Percentiles rank a stretch among this genome's conserved stretches.
Evolutionary conservation across 768 basidiomycete genomes (phyloP).

Genomic region (Lepiota subincarnata): DNA sequence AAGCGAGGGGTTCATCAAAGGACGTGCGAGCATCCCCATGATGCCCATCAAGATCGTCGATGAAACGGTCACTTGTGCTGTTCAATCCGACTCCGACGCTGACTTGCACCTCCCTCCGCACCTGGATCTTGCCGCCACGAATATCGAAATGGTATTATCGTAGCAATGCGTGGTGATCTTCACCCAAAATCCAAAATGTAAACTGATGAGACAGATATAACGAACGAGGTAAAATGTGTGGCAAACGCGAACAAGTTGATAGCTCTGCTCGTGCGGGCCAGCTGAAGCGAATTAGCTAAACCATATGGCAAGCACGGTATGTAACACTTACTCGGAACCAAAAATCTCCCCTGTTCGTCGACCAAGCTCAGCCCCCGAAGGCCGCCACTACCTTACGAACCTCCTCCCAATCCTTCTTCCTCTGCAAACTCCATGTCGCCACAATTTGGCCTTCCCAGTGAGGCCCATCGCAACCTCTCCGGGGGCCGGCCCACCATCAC

Average conservation of each 20-base stretch:
- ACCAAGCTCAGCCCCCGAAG: background rate
- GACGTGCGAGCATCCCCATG: slow-evolving; percentile 38
- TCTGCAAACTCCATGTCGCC: slow-evolving; percentile 63
- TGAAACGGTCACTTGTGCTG: slow-evolving; percentile 38
- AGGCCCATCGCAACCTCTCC: slow-evolving; percentile 30
- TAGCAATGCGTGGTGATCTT: slow-evolving; percentile 78
- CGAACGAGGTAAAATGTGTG: slow-evolving; percentile 60
- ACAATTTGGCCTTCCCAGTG: slow-evolving; percentile 34
- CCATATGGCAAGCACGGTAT: slow-evolving; percentile 5
- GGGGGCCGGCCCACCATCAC: background rate
- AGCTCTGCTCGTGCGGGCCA: slow-evolving; percentile 81
- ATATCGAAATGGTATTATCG: slow-evolving; percentile 60
- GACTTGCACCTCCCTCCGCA: slow-evolving; percentile 57
- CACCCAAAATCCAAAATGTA: slow-evolving; percentile 68
- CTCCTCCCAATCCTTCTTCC: slow-evolving; percentile 49
- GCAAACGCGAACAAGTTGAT: slow-evolving; percentile 61
- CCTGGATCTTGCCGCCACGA: slow-evolving; percentile 56
- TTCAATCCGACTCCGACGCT: slow-evolving; percentile 21
- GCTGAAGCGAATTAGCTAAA: slow-evolving; percentile 30
- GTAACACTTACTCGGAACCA: slow-evolving; percentile 32
- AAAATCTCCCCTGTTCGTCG: background rate
- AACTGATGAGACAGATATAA: slow-evolving; percentile 87
- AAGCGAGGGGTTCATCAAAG: slow-evolving; percentile 77
- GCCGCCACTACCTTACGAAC: slow-evolving; percentile 36
- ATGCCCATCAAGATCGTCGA: slow-evolving; percentile 39